phyloP scores from a whole-genome alignment of 441 rosid genomes.

The Pelargonium cotyledonis region DNA sequence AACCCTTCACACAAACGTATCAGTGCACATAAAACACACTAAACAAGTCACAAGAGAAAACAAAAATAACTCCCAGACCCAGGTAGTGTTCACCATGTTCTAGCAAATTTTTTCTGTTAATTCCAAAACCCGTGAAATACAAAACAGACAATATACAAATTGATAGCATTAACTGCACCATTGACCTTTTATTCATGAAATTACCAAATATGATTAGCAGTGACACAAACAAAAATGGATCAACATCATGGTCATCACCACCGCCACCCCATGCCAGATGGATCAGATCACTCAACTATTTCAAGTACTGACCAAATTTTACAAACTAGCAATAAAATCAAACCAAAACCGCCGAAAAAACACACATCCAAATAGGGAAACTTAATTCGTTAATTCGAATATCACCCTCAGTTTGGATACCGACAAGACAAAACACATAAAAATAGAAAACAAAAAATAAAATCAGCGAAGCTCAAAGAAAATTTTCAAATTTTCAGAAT shows the following conservation, averaged over 20 bases:
- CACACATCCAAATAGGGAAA: constrained; percentile 6
- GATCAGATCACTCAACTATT: background rate
- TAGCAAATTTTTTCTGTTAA: background rate
- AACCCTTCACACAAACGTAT: background rate
- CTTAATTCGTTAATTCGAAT: background rate
- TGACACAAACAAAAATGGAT: too few relatives aligned
- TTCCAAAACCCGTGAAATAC: background rate
- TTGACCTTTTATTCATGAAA: background rate
- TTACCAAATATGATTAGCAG: background rate
- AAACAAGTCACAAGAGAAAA: background rate
- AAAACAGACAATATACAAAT: background rate
- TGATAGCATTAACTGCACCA: background rate
- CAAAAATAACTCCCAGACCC: background rate
- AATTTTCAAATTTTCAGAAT: background rate
- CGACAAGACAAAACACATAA: background rate
- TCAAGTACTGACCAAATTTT: background rate
- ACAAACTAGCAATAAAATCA: background rate
- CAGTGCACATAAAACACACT: background rate
- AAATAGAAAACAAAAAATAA: background rate
- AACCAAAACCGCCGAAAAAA: background rate
- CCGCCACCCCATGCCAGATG: background rate
- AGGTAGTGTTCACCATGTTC: background rate
- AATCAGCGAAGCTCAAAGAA: too few relatives aligned
- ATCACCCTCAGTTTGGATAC: background rate
- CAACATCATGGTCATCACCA: background rate